Percentiles rank a stretch among this genome's conserved stretches.
These are phyloP conservation scores for Mucor mucedo DNA, from an alignment of 371 early-diverging fungal genomes.

Conservation along the genomic window DNA sequence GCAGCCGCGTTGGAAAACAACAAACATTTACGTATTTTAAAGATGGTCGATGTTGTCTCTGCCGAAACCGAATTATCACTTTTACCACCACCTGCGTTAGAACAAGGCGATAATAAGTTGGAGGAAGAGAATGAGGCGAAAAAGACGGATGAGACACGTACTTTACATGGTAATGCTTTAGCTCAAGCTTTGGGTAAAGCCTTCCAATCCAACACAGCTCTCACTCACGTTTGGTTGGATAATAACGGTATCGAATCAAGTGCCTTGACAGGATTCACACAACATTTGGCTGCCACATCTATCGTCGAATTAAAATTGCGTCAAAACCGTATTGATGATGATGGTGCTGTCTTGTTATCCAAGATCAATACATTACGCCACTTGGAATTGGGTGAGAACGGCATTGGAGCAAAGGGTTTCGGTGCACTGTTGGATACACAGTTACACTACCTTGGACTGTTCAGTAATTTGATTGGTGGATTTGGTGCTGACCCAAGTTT, in stretches of 20 bases:
- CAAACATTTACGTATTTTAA: slow-evolving; percentile 39
- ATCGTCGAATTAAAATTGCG: slow-evolving; percentile 53
- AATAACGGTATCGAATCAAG: slow-evolving; percentile 54
- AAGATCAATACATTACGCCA: slow-evolving; percentile 29
- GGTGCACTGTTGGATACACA: slow-evolving; percentile 40
- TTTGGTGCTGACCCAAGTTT: slow-evolving; percentile 45
- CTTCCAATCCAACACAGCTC: slow-evolving; percentile 31
- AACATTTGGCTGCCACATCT: slow-evolving; percentile 19
- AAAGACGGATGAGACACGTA: slow-evolving; percentile 27
- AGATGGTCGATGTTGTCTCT: slow-evolving; percentile 49
- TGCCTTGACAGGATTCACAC: slow-evolving; percentile 20
- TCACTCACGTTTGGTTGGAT: slow-evolving; percentile 57
- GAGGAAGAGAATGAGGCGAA: slow-evolving; percentile 26
- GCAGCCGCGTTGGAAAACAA: slow-evolving; percentile 43
- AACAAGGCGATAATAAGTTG: slow-evolving; percentile 14
- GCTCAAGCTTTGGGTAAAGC: slow-evolving; percentile 37
- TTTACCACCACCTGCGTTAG: slow-evolving; percentile 39
- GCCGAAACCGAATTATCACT: slow-evolving; percentile 34
- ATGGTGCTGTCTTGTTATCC: slow-evolving; percentile 47
- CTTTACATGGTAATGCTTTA: slow-evolving; percentile 52
- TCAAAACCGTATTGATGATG: slow-evolving; percentile 58
- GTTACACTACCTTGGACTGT: slow-evolving; percentile 55
- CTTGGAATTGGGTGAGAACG: slow-evolving; percentile 60
- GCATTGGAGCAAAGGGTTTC: slow-evolving; percentile 49
- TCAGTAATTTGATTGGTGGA: slow-evolving; percentile 52